Conservation (phyloP, 179 eudicot genomes). For the Spinacia oleracea region DNA sequence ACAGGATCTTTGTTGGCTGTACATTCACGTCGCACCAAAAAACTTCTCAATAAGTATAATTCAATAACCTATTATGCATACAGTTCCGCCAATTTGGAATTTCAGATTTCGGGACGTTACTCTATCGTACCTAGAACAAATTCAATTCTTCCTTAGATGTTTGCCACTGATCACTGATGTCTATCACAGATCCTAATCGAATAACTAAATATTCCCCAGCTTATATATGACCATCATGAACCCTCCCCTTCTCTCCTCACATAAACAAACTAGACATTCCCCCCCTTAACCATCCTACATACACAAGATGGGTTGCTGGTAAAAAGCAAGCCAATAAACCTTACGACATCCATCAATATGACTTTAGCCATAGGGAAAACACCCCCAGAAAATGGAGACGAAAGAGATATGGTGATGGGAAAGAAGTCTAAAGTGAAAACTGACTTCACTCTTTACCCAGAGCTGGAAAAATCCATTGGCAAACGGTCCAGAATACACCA, state of each 20-base stretch:
- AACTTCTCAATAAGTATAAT: background rate
- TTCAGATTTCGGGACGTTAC: background rate
- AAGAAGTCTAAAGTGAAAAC: too few relatives aligned
- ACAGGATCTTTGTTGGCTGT: background rate
- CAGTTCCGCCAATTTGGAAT: background rate
- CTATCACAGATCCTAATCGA: background rate
- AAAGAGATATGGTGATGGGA: background rate
- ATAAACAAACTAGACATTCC: background rate
- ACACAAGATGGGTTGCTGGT: background rate
- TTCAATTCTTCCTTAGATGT: background rate
- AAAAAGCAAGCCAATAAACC: background rate
- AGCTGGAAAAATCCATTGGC: background rate
- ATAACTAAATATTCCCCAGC: background rate
- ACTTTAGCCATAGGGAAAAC: background rate
- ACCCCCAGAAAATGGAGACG: background rate
- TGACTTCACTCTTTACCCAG: too few relatives aligned
- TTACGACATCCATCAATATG: background rate
- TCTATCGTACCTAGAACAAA: background rate
- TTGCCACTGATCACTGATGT: background rate
- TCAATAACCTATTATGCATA: background rate
- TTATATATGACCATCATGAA: background rate
- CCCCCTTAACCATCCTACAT: background rate
- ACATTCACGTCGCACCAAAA: background rate
- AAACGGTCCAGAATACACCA: background rate
- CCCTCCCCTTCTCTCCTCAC: background rate